These are phyloP conservation scores for Sporothrix luriei DNA, from an alignment of 2,329 filamentous ascomycete species.

Conservation along the genomic window DNA sequence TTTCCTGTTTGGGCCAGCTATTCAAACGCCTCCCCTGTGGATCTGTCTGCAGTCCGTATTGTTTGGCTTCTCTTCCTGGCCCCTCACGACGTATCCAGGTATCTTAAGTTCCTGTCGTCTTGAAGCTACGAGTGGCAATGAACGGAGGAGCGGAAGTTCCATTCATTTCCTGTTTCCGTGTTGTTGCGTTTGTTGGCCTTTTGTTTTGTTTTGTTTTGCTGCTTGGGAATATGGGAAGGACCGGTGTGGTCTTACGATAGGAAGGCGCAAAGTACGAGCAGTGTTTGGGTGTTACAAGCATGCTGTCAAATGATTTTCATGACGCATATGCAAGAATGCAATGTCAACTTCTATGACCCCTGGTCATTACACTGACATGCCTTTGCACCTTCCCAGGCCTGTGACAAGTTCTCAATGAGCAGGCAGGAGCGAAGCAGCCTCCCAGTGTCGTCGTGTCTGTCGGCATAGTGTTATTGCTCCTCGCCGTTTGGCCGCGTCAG, in stretches of 20 bases:
- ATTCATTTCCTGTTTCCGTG: neutral
- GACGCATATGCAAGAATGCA: constrained; percentile 19
- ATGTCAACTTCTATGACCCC: neutral
- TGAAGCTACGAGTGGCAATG: constrained; percentile 10
- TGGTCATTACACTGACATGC: neutral
- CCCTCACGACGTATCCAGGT: too few relatives aligned
- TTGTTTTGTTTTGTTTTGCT: constrained; percentile 1
- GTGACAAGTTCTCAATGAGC: neutral
- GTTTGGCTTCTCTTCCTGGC: neutral
- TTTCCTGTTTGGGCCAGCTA: constrained; percentile 25
- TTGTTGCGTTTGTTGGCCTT: constrained; percentile 25
- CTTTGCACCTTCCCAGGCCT: constrained; percentile 3
- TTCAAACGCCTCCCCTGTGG: constrained; percentile 24
- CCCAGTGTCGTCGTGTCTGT: neutral
- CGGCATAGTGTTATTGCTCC: neutral
- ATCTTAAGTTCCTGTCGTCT: neutral
- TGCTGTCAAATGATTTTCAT: constrained; percentile 16
- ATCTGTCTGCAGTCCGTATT: constrained; percentile 4
- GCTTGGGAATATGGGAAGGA: constrained; percentile 15
- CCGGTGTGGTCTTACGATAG: constrained; percentile 12
- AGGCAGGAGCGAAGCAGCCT: constrained; percentile 11
- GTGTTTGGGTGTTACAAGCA: neutral
- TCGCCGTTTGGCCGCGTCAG: neutral
- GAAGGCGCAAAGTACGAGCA: constrained; percentile 3
- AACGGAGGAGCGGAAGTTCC: constrained; percentile 25